Conservation (phyloP, 2,329 filamentous ascomycete species). For the Colletotrichum lupini region DNA sequence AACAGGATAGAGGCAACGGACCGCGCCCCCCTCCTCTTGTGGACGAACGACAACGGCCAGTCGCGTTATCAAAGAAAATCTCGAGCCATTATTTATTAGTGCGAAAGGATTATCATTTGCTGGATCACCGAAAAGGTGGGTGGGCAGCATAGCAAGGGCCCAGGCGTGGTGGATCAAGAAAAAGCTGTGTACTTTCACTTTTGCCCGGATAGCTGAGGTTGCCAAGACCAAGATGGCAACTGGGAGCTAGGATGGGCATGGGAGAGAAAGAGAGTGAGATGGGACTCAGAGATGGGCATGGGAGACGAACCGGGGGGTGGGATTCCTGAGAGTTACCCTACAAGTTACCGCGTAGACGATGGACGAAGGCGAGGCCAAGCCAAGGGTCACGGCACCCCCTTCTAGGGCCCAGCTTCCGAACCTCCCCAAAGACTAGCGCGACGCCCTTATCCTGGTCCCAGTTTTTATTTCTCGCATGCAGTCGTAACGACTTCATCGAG, state of each 20-base stretch:
- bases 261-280: neutral
- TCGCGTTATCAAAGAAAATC: conserved; percentile 31
- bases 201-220: neutral
- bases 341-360: neutral
- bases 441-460: conserved; percentile 3
- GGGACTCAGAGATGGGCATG: neutral
- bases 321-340: neutral
- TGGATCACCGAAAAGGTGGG: conserved; percentile 26
- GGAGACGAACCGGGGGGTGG: neutral
- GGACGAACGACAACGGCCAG: conserved; percentile 6
- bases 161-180: neutral
- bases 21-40: neutral
- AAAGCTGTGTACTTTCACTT: neutral
- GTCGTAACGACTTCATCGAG: neutral
- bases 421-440: neutral
- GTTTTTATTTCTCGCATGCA: conserved; percentile 3
- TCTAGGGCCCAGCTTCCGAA: neutral
- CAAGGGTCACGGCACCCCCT: neutral
- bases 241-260: neutral
- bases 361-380: conserved; percentile 1
- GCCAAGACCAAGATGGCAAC: neutral
- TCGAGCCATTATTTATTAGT: conserved; percentile 35
- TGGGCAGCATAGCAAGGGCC: neutral
- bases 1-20: neutral
- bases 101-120: conserved; percentile 35